phyloP scores from a whole-genome alignment of 1,284 basidiomycete genomes.

The Xerocomus amazonicus region DNA sequence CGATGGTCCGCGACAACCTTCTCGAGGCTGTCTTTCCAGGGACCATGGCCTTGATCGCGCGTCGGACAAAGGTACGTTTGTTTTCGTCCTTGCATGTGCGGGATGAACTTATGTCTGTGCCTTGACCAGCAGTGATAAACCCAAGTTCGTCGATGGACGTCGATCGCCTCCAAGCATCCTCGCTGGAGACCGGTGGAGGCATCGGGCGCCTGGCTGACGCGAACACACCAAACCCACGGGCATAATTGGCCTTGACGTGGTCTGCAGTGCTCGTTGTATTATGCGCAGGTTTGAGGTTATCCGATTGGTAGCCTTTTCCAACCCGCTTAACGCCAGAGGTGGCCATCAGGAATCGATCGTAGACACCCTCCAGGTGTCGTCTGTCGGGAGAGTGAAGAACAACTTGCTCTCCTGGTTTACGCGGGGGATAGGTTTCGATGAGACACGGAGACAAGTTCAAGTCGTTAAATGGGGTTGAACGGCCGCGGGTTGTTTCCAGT shows the following conservation, averaged over 20 bases:
- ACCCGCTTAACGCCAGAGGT: conserved; percentile 70
- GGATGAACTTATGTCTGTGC: conserved; percentile 20
- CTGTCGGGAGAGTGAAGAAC: conserved; percentile 52
- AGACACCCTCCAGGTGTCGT: conserved; percentile 62
- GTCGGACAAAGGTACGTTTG: conserved; percentile 52
- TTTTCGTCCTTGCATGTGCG: conserved; percentile 42
- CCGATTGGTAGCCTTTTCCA: conserved; percentile 73
- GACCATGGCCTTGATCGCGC: conserved; percentile 65
- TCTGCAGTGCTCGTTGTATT: conserved; percentile 15
- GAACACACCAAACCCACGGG: conserved; percentile 49
- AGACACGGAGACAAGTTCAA: conserved; percentile 55
- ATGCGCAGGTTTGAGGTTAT: conserved; percentile 42
- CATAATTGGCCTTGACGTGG: conserved; percentile 27
- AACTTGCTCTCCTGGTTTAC: conserved; percentile 36
- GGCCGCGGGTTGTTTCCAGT: conserved; percentile 25
- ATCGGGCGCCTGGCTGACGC: conserved; percentile 49
- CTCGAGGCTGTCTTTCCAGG: conserved; percentile 50
- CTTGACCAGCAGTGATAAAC: conserved; percentile 36
- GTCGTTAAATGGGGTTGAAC: conserved; percentile 39
- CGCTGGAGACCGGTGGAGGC: conserved; percentile 66
- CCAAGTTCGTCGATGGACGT: conserved; percentile 56
- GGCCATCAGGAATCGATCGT: conserved; percentile 75
- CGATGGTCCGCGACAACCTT: conserved; percentile 40
- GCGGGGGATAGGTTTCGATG: conserved; percentile 59
- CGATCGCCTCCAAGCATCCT: conserved; percentile 43